Base-by-base conservation (phyloP, 139 green algal genomes). In the Tetradesmus lagerheimii region DNA sequence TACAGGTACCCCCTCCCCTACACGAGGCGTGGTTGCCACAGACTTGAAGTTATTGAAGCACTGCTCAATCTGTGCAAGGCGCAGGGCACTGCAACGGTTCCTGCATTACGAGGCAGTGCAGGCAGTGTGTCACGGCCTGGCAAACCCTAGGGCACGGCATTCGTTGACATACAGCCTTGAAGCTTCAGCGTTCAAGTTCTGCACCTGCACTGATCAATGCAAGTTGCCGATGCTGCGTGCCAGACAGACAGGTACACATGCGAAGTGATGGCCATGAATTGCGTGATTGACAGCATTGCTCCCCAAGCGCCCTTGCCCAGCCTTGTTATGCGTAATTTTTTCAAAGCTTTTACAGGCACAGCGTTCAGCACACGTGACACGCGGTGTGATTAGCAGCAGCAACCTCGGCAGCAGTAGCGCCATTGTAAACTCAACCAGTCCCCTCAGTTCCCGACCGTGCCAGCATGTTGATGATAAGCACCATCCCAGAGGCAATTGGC, bases 381-480 rank as follows among this genome's bases (percentile, higher is more conserved):
- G 18, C 18, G 2, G 53, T 66, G 2, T 1, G 20, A 23, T 31
- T n/a, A 71, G 57, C 57, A 71, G 57, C 57, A 71, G 57, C 57
- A 71, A 71, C 57, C n/a, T 71, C 25, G 57, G 57, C 57, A 71
- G 57, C 57, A 71, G 57, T 31, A 71, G 57, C 57, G 57, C 57
- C 57, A 31, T 31, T 31, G 20, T 9, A 23, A 71, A 71, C 57
- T 71, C 57, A 29, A 71, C 57, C 2, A 14, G 20, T 71, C 9
- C 12, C n/a, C 57, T 31, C 57, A 71, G 0, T 16, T 8, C 23
- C 57, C 4, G 23, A 6, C n/a, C 31, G n/a, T 71, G 31, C 27
- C 80, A 86, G 0, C n/a, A 91, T 91, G 87, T 25, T 91, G 20
- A 81, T 91, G 2, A 86, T 91, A 9, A 64, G 43, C 78, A 87